Conservation (phyloP, 371 early-diverging fungal genomes). For the Catenaria anguillulae region DNA sequence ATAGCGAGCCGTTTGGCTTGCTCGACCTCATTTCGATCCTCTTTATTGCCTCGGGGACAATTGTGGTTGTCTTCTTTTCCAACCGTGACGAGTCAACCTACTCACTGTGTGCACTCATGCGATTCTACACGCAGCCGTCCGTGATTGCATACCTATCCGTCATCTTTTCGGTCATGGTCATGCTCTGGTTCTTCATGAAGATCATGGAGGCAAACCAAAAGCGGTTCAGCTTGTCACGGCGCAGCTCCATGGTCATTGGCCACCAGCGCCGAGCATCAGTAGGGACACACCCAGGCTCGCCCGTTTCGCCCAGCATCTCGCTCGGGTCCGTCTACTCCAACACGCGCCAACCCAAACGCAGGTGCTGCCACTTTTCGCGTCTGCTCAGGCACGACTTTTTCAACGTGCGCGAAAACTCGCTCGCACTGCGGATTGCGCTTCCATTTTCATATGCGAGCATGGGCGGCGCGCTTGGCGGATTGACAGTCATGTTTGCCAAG, state of each 20-base stretch:
- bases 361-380: neutral
- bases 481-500: slow-evolving; percentile 72
- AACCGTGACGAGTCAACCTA: slow-evolving; percentile 39
- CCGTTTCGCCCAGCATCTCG: too few relatives aligned
- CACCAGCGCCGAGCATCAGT: too few relatives aligned
- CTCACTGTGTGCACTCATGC: slow-evolving; percentile 56
- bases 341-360: too few relatives aligned
- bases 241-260: too few relatives aligned
- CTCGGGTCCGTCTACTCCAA: too few relatives aligned
- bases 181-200: slow-evolving; percentile 34
- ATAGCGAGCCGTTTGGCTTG: slow-evolving; percentile 46
- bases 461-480: slow-evolving; percentile 63
- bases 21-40: slow-evolving; percentile 55
- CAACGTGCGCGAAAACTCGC: neutral
- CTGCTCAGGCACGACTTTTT: neutral
- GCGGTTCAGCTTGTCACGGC: neutral
- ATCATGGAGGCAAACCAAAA: neutral
- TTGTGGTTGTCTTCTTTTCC: slow-evolving; percentile 56
- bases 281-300: too few relatives aligned
- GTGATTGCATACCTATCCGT: slow-evolving; percentile 55
- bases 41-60: slow-evolving; percentile 61
- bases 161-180: slow-evolving; percentile 35
- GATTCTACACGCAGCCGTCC: slow-evolving; percentile 40
- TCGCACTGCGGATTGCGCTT: slow-evolving; percentile 15
- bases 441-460: slow-evolving; percentile 50